Evolutionary conservation across 352 stramenopile genomes (phyloP), one percentile per base, ranked within the genome.

Genomic region (Globisporangium perplexum): DNA sequence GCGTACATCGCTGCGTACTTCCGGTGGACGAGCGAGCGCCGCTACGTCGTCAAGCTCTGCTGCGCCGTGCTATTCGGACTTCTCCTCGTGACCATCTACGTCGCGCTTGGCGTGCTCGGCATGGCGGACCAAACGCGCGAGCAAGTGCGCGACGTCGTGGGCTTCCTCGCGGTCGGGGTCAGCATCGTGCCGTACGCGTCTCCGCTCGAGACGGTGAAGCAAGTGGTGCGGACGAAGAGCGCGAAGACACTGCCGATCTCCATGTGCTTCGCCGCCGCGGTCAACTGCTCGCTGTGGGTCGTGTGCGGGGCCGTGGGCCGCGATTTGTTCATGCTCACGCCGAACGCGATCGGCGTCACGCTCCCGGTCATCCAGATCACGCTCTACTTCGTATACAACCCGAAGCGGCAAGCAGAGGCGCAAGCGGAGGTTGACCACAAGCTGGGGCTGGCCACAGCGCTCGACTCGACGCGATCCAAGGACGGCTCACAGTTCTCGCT

Each of bases 241-340:
- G 54, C 61, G 20, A 48, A 52, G 26, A 72, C 67, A 4, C 81
- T 88, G 24, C 64, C 64, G 11, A 68, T 83, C 17, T n/a, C 65
- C 17, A 72, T 88, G 57, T 69, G 71, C 26, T 14, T 53, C 11
- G 68, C 72, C 26, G 77, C 69, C 5, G 63, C 70, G 5, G 10
- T 71, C 53, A 88, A 83, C 66, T 79, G 75, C 51, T 42, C 51
- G 3, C 60, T 86, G 23, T 86, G 77, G 73, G 49, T 78, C 49
- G 31, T 74, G 36, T 81, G 77, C 53, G 72, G 71, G 17, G 52
- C 72, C 23, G 39, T 84, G 15, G 63, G 72, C 47, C 26, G 69
- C 36, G 71, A 88, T 23, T 41, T 69, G n/a, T 65, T 87, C 26
- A 57, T 88, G 7, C 28, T 83, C 28, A 63, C 71, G 17, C 74